These are phyloP conservation scores for Chaetothyriales sp. DNA, from an alignment of 2,329 filamentous ascomycete genomes.

Conservation along the genomic window DNA sequence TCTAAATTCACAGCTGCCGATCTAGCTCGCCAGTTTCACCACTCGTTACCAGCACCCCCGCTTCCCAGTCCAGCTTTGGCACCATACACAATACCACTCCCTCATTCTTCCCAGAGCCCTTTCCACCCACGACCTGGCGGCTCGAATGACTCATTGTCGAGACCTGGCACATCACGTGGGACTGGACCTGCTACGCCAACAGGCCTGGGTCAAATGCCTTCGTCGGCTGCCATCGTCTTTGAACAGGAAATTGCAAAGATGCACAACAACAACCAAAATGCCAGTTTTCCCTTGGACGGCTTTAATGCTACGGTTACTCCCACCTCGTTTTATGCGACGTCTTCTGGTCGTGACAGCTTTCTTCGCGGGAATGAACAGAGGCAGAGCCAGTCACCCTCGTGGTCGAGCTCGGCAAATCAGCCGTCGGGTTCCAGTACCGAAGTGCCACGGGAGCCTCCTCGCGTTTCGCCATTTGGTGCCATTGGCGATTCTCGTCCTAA, in stretches of 20 bases:
- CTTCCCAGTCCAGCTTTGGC: not conserved
- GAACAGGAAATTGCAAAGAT: not conserved
- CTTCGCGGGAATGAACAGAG: constrained; percentile 1
- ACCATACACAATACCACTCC: constrained; percentile 16
- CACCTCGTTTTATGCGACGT: not conserved
- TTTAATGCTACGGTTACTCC: not conserved
- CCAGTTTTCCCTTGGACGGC: not conserved
- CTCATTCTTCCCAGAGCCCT: constrained; percentile 33
- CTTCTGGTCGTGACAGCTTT: not conserved
- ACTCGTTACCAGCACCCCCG: constrained; percentile 5
- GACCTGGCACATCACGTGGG: constrained; percentile 19
- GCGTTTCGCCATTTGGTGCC: constrained; percentile 22
- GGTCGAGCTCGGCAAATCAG: constrained; percentile 1
- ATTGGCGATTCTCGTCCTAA: constrained; percentile 26
- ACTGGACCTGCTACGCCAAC: not conserved
- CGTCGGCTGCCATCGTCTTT: not conserved
- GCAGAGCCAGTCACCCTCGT: constrained; percentile 6
- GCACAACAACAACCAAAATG: too few species aligned
- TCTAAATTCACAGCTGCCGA: constrained; percentile 9
- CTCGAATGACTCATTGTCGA: constrained; percentile 25
- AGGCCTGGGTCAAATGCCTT: not conserved
- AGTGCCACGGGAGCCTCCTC: constrained; percentile 2
- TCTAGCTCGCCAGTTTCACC: constrained; percentile 11
- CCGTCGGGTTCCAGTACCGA: constrained; percentile 1
- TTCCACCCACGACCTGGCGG: constrained; percentile 33